Conservation (phyloP, 768 basidiomycete genomes). For the Boletus coccyginus region DNA sequence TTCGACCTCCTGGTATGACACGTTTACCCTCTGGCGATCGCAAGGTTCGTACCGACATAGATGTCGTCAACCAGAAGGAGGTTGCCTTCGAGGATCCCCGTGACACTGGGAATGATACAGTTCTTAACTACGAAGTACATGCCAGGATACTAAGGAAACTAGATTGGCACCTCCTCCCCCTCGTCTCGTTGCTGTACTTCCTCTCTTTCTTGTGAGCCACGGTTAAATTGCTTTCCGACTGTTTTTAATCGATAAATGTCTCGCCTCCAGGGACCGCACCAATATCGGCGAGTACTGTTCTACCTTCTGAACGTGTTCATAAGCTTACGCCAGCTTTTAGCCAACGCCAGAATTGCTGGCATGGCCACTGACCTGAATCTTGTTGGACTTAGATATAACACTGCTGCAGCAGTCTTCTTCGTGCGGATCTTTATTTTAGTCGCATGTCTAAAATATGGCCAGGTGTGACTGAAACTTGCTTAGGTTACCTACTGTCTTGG, state of each 20-base stretch:
- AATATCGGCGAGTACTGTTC: slow-evolving; percentile 38
- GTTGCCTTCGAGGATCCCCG: not conserved
- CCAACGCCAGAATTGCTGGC: slow-evolving; percentile 44
- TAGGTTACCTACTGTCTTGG: slow-evolving; percentile 36
- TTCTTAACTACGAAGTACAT: not conserved
- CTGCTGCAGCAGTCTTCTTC: slow-evolving; percentile 39
- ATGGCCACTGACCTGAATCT: slow-evolving; percentile 40
- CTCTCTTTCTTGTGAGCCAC: slow-evolving; percentile 19
- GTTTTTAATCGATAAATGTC: not conserved
- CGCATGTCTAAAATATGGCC: not conserved
- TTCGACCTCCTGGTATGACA: slow-evolving; percentile 3
- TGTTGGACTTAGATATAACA: slow-evolving; percentile 36
- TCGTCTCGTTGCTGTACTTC: slow-evolving; percentile 15
- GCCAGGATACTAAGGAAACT: slow-evolving; percentile 16
- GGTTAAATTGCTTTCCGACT: not conserved
- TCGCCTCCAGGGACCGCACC: slow-evolving; percentile 37
- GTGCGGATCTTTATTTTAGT: slow-evolving; percentile 12
- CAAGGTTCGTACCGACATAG: slow-evolving; percentile 1
- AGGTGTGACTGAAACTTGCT: not conserved
- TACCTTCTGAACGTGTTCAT: not conserved
- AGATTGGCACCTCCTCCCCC: slow-evolving; percentile 19
- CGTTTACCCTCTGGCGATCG: not conserved
- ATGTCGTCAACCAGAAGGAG: slow-evolving; percentile 5
- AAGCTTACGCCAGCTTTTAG: slow-evolving; percentile 22
- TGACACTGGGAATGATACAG: not conserved